These are phyloP conservation scores for Albizia julibrissin DNA, from an alignment of 306 rosid species.

Conservation along the genomic window DNA sequence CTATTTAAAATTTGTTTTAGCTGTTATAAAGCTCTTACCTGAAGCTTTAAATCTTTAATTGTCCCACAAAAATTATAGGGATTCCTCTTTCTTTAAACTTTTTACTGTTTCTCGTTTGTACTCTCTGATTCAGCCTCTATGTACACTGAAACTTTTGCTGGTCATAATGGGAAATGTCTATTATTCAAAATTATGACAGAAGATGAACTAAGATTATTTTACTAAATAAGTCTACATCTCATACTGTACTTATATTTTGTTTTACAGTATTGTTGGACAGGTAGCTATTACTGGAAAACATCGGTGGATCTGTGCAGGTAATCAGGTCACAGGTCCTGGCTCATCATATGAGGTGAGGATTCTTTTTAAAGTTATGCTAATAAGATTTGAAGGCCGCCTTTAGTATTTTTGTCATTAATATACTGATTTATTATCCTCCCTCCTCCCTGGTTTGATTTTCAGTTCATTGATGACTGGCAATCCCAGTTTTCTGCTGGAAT, in stretches of 20 bases:
- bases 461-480: constrained; percentile 85
- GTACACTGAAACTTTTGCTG: neutral
- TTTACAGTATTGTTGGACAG: constrained; percentile 84
- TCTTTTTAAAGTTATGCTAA: constrained; percentile 28
- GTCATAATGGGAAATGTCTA: neutral
- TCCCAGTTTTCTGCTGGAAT: constrained; percentile 89
- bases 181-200: neutral
- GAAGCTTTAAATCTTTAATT: neutral
- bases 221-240: neutral
- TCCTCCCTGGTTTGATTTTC: constrained; percentile 39
- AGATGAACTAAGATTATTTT: neutral
- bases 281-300: constrained; percentile 90
- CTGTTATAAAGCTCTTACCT: constrained; percentile 12
- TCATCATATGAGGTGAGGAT: constrained; percentile 70
- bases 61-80: neutral
- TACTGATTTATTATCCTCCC: constrained; percentile 17
- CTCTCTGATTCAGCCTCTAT: neutral
- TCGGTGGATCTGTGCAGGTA: constrained; percentile 86
- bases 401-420: constrained; percentile 13
- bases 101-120: neutral
- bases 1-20: constrained; percentile 18
- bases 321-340: constrained; percentile 51
- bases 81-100: neutral
- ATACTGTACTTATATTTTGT: constrained; percentile 9
- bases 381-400: neutral